These are phyloP conservation scores for Fraxinus latifolia DNA, from an alignment of 305 asterid species.

Conservation along the genomic window DNA sequence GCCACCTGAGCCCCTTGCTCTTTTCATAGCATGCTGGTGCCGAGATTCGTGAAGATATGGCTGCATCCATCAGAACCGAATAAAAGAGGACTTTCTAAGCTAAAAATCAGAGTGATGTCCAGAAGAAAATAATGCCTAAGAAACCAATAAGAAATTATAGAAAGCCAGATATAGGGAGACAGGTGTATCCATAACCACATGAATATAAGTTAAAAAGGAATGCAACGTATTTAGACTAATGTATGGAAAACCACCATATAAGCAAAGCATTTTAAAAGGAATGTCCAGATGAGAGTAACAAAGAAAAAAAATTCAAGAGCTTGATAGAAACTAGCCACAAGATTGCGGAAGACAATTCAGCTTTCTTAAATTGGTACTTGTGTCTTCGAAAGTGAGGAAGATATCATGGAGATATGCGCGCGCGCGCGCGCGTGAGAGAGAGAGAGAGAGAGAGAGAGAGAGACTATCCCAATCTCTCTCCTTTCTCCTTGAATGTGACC, in stretches of 20 bases:
- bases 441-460: neutral
- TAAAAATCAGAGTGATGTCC: neutral
- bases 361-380: neutral
- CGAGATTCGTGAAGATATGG: conserved; percentile 87
- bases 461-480: neutral
- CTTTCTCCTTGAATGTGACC: neutral
- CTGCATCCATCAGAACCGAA: conserved; percentile 31
- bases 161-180: neutral
- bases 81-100: conserved; percentile 2
- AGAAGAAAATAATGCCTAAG: neutral
- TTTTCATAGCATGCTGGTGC: conserved; percentile 65
- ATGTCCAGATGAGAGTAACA: neutral
- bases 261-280: neutral
- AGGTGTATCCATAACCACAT: neutral
- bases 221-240: neutral
- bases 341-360: neutral
- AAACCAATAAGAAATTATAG: neutral
- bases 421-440: no score
- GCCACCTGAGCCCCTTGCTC: conserved; percentile 79
- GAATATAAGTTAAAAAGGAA: neutral
- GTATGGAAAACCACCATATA: neutral
- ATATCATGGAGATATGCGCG: neutral
- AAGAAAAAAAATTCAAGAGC: neutral
- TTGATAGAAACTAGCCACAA: neutral
- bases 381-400: neutral